Conservation (phyloP, 2,329 filamentous ascomycete species). For the Fusarium sulawesiense region DNA sequence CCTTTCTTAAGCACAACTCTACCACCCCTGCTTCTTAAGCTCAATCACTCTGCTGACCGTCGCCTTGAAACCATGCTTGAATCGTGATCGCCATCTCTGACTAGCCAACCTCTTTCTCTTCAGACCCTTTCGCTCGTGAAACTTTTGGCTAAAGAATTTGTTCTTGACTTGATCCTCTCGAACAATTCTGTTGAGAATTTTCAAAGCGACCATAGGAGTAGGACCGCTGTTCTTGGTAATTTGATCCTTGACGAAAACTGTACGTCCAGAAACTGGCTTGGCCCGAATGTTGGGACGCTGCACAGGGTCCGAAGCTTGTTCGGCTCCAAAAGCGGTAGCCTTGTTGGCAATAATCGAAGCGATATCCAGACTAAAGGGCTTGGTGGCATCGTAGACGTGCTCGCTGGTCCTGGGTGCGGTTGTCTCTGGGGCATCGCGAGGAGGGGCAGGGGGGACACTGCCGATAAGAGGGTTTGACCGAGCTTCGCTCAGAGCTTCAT, state of each 20-base stretch:
- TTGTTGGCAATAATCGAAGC: constrained; percentile 52
- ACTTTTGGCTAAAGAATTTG: constrained; percentile 70
- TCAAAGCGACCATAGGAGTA: constrained; percentile 60
- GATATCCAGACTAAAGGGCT: constrained; percentile 49
- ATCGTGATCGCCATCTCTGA: constrained; percentile 75
- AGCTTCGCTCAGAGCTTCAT: background rate
- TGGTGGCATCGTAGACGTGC: constrained; percentile 47
- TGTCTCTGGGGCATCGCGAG: constrained; percentile 7
- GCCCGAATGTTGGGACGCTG: constrained; percentile 47
- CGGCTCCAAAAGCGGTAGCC: constrained; percentile 37
- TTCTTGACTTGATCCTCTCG: constrained; percentile 66
- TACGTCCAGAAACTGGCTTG: constrained; percentile 53
- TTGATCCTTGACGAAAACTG: constrained; percentile 53
- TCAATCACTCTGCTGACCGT: constrained; percentile 73
- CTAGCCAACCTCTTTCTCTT: constrained; percentile 81
- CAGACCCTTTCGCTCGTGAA: constrained; percentile 79
- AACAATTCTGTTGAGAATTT: constrained; percentile 54
- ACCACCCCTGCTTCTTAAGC: constrained; percentile 85
- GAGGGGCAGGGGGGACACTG: constrained; percentile 23
- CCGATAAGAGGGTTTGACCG: constrained; percentile 13
- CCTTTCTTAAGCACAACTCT: background rate
- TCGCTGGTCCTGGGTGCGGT: constrained; percentile 7
- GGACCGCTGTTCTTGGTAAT: constrained; percentile 46
- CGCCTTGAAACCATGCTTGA: constrained; percentile 75
- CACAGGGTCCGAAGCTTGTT: constrained; percentile 40